Conservation (phyloP, 129 eudicot species). For the Ambrosia trifida region DNA sequence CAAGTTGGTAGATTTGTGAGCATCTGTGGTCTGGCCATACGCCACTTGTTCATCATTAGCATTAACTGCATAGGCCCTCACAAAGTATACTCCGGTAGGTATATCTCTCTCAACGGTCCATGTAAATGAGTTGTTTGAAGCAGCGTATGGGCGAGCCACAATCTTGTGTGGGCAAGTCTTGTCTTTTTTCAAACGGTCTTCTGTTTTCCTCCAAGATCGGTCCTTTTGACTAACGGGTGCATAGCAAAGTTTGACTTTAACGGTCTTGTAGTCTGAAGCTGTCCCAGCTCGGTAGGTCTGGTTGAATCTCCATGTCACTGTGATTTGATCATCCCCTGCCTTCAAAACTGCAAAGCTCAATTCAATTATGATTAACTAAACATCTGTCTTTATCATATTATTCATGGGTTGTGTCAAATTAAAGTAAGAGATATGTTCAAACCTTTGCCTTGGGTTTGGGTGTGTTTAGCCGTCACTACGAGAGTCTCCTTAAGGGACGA, state of each 20-base stretch:
- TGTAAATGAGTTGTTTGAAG: slow-evolving; percentile 43
- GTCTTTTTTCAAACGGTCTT: slow-evolving; percentile 49
- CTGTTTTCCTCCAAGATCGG: slow-evolving; percentile 67
- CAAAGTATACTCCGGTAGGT: slow-evolving; percentile 56
- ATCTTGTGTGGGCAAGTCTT: slow-evolving; percentile 59
- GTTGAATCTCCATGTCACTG: slow-evolving; percentile 58
- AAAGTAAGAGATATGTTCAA: slow-evolving; percentile 11
- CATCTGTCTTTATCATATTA: not conserved
- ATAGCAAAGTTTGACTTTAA: slow-evolving; percentile 63
- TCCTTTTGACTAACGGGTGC: slow-evolving; percentile 66
- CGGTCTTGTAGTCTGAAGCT: slow-evolving; percentile 46
- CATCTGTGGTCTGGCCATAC: slow-evolving; percentile 52
- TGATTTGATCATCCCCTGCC: slow-evolving; percentile 54
- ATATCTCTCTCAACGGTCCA: slow-evolving; percentile 47
- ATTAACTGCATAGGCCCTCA: slow-evolving; percentile 55
- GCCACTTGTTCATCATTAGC: slow-evolving; percentile 36
- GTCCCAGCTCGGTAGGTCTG: slow-evolving; percentile 34
- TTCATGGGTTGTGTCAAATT: not conserved
- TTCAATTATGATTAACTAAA: slow-evolving; percentile 8
- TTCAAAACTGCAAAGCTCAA: slow-evolving; percentile 38
- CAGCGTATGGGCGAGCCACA: slow-evolving; percentile 38
- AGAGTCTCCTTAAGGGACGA: slow-evolving; percentile 53
- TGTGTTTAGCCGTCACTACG: slow-evolving; percentile 36
- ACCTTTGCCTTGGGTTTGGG: slow-evolving; percentile 46
- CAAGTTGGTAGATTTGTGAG: slow-evolving; percentile 37